phyloP scores from a whole-genome alignment of 2,329 filamentous ascomycete genomes.

The Aureobasidium sp. region DNA sequence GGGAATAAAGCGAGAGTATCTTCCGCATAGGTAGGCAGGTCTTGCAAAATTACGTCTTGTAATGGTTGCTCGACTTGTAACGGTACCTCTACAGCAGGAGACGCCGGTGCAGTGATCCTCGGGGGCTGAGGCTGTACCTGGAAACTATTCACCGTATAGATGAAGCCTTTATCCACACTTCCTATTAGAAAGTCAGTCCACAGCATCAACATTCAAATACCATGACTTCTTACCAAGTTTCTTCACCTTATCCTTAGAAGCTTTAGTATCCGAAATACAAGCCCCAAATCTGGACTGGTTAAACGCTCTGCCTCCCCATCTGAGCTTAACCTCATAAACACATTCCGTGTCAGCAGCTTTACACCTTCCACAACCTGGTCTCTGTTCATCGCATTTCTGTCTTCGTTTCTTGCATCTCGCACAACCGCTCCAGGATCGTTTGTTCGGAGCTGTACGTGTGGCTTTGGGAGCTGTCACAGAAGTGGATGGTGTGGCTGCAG shows the following conservation, averaged over 20 bases:
- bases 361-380: constrained; percentile 8
- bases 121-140: not conserved
- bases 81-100: not conserved
- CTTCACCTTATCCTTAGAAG: not conserved
- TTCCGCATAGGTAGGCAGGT: not conserved
- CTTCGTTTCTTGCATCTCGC: constrained; percentile 11
- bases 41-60: not conserved
- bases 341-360: not conserved
- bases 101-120: not conserved
- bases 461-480: not conserved
- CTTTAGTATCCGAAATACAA: constrained; percentile 1
- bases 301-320: constrained; percentile 12
- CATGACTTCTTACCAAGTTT: not conserved
- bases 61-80: not conserved
- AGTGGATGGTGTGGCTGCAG: not conserved
- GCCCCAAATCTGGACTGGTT: constrained; percentile 9
- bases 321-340: constrained; percentile 10
- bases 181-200: not conserved
- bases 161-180: not conserved
- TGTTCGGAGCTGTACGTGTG: not conserved
- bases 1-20: not conserved
- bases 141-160: constrained; percentile 4
- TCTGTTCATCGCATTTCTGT: constrained; percentile 12
- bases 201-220: not conserved
- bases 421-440: constrained; percentile 11